A percentile compares a stretch with the other conserved stretches of the same genome.
Conservation (phyloP, 2,329 filamentous ascomycete species). For the Whalleya microplaca region DNA sequence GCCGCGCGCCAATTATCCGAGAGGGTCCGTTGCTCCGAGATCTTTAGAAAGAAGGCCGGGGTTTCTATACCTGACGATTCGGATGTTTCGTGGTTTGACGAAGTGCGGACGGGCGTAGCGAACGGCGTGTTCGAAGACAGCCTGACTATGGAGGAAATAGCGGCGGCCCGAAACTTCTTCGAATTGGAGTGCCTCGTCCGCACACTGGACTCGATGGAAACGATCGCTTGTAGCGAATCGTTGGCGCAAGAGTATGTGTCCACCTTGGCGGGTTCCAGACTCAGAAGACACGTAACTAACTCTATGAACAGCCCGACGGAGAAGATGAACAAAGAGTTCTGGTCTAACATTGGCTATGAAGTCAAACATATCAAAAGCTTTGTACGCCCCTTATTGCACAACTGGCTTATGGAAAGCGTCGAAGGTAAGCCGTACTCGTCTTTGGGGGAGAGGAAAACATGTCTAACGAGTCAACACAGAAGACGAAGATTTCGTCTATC, state of each 20-base stretch:
- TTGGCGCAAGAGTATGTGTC: conserved; percentile 55
- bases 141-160: conserved; percentile 47
- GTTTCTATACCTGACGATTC: conserved; percentile 39
- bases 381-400: conserved; percentile 64
- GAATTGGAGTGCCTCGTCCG: conserved; percentile 71
- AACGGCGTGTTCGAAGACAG: conserved; percentile 38
- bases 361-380: conserved; percentile 58
- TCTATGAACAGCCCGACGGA: conserved; percentile 35
- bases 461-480: conserved; percentile 43
- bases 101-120: conserved; percentile 28
- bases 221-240: conserved; percentile 60
- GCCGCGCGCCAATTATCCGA: conserved; percentile 58
- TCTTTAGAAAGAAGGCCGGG: conserved; percentile 46
- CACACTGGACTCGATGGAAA: conserved; percentile 70
- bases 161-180: conserved; percentile 62
- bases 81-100: conserved; percentile 38
- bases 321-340: conserved; percentile 50
- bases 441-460: neutral
- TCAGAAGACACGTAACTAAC: conserved; percentile 32
- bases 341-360: conserved; percentile 55
- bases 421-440: conserved; percentile 51
- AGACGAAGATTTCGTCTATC: conserved; percentile 61
- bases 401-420: conserved; percentile 63
- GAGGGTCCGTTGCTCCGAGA: conserved; percentile 53
- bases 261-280: neutral